Base-by-base conservation (phyloP, 768 basidiomycete species). In the Rhodotorula sphaerocarpa region DNA sequence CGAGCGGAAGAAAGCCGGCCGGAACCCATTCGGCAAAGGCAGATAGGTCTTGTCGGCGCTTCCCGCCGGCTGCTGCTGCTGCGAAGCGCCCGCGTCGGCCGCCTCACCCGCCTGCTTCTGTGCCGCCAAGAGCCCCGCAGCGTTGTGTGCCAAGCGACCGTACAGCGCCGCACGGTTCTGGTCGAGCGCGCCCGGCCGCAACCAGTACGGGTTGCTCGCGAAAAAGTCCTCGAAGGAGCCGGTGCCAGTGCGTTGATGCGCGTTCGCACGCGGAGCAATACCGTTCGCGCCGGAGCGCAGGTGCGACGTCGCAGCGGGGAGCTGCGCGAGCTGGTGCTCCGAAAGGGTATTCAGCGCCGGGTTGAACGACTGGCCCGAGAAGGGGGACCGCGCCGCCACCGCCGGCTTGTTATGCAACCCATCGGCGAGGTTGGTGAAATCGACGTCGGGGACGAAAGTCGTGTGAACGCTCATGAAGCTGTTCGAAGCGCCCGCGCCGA, bases 91-190 rank as follows among this genome's bases (percentile, higher is more conserved):
- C n/a, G 39, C 41, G 12, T 41, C 33, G 48, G 50, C 54, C 10
- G 44, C 23, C 11, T 43, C 30, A 25, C 48, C 55, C 10, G 15
- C 20, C 27, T 43, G 44, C 33, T 59, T 62, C 57, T 63, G 52
- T 9, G 59, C 58, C 36, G 50, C 57, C 23, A 57, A 58, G 45
- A 66, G 50, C 18, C 65, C 66, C 9, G 70, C 64, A 0, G 69
- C 51, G 67, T 72, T 73, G 65, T 72, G 52, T 1, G 72, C 71
- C 39, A 73, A 53, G 43, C 70, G 70, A 41, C 66, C 61, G 66
- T 72, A 73, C 39, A 73, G 62, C 46, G 69, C 65, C 30, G 57
- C 63, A 28, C 72, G 66, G 55, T 70, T 68, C 36, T 45, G 41
- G 23, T 70, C 68, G 48, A 70, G 57, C 39, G 51, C 31, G 33